Conservation (phyloP, 2,329 filamentous ascomycete genomes). For the Fusarium musae region DNA sequence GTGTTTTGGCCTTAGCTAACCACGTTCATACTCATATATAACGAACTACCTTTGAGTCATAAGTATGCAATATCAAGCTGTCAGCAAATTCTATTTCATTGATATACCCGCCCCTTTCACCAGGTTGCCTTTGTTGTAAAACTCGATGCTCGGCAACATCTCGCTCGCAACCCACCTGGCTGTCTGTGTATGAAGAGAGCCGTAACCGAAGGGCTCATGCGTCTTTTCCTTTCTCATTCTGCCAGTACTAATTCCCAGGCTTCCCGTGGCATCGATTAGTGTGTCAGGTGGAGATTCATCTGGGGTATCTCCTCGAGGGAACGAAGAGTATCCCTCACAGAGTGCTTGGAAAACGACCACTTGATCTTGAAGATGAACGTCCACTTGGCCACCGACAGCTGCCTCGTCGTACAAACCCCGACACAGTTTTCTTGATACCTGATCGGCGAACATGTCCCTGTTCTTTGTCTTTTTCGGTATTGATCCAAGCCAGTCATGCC, state of each 20-base stretch:
- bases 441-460: constrained; percentile 47
- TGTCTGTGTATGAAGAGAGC: constrained; percentile 67
- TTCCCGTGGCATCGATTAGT: constrained; percentile 46
- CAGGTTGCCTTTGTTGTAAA: constrained; percentile 62
- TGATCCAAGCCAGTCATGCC: constrained; percentile 57
- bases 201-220: constrained; percentile 64
- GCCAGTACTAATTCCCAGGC: constrained; percentile 43
- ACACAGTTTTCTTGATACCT: constrained; percentile 59
- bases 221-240: constrained; percentile 57
- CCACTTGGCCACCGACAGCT: constrained; percentile 58
- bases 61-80: not conserved
- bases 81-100: constrained; percentile 13
- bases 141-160: constrained; percentile 60
- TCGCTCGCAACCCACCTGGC: constrained; percentile 68
- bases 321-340: constrained; percentile 62
- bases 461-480: constrained; percentile 54
- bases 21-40: not conserved
- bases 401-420: constrained; percentile 59
- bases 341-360: constrained; percentile 69
- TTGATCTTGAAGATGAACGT: constrained; percentile 70
- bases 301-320: constrained; percentile 48
- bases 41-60: not conserved
- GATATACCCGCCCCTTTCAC: constrained; percentile 58
- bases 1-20: not conserved
- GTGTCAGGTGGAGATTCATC: constrained; percentile 27